Conservation (phyloP, 176 grass and related monocot species). For the Puccinellia tenuiflora region DNA sequence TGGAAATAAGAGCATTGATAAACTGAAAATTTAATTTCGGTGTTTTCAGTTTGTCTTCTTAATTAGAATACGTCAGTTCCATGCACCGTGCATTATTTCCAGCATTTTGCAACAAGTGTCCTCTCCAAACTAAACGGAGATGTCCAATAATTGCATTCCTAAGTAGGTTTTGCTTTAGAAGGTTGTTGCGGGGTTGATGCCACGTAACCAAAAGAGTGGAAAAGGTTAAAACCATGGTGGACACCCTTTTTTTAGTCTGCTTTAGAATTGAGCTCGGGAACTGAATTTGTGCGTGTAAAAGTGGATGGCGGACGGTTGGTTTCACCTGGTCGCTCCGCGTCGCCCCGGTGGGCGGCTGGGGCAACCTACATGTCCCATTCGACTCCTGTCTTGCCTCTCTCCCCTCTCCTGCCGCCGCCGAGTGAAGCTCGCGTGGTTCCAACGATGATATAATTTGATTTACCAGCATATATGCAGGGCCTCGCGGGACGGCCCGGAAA, state of each 20-base stretch:
- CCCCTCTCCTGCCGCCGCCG: too few relatives aligned
- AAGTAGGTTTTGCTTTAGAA: slow-evolving; percentile 30
- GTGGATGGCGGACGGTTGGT: too few relatives aligned
- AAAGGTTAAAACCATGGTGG: slow-evolving; percentile 27
- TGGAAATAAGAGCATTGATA: background rate
- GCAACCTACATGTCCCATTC: too few relatives aligned
- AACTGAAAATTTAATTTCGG: background rate
- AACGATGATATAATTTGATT: too few relatives aligned
- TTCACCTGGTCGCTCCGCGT: too few relatives aligned
- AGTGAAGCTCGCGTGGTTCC: too few relatives aligned
- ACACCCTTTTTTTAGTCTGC: background rate
- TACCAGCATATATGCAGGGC: too few relatives aligned
- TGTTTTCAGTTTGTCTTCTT: background rate
- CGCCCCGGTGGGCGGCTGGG: too few relatives aligned
- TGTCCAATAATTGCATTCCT: slow-evolving; percentile 29
- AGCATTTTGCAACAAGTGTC: slow-evolving; percentile 11
- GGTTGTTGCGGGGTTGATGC: background rate
- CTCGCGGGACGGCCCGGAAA: too few relatives aligned
- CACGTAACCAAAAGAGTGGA: slow-evolving; percentile 21
- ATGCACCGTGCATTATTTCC: background rate
- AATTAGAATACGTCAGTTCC: background rate
- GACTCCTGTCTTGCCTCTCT: too few relatives aligned
- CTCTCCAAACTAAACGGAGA: slow-evolving; percentile 22
- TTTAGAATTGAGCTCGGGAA: background rate
- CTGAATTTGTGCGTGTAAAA: background rate